These are phyloP conservation scores for Lactuca sativa DNA, from an alignment of 129 eudicot genomes.

Conservation along the genomic window DNA sequence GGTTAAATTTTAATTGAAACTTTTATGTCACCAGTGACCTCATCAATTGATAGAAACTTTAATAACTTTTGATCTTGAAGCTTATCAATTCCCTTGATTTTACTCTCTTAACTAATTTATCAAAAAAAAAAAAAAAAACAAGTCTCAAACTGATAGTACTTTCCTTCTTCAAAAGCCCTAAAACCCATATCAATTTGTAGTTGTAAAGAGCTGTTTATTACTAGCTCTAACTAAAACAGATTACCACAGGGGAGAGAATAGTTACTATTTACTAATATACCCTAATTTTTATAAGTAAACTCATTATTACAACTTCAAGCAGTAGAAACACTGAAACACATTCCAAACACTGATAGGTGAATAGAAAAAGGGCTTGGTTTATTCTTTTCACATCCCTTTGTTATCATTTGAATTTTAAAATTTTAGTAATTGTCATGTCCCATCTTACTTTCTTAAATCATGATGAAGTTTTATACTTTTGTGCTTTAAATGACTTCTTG, in stretches of 20 bases:
- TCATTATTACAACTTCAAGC: not conserved
- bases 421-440: conserved; percentile 22
- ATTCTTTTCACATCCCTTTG: not conserved
- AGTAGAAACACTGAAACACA: not conserved
- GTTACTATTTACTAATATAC: not conserved
- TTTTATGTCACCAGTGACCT: conserved; percentile 31
- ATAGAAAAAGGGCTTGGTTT: not conserved
- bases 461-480: conserved; percentile 31
- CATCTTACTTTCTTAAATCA: conserved; percentile 13
- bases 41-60: conserved; percentile 23
- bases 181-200: not conserved
- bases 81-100: not conserved
- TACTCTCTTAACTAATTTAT: not conserved
- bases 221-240: too few species aligned
- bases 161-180: not conserved
- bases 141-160: not conserved
- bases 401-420: conserved; percentile 6
- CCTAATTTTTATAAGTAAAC: not conserved
- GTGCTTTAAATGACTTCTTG: conserved; percentile 29
- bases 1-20: conserved; percentile 8
- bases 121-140: not conserved
- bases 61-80: conserved; percentile 18
- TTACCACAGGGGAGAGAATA: not conserved
- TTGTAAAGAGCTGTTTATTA: not conserved
- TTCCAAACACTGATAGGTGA: conserved; percentile 12